Base-by-base conservation (phyloP, 1,284 basidiomycete genomes). In the Trichosporon inkin region DNA sequence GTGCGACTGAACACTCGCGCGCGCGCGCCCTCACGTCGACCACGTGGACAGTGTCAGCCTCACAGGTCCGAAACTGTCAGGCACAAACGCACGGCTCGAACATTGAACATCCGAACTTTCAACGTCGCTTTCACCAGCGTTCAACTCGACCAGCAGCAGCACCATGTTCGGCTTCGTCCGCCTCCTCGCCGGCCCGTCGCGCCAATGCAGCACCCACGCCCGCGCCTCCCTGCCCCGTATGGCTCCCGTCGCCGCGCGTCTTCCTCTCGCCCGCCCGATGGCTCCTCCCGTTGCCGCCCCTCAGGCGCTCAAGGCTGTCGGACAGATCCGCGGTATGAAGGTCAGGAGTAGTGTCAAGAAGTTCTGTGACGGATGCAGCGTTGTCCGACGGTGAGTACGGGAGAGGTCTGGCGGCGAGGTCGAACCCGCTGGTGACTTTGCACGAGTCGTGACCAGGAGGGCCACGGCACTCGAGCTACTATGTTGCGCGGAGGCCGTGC, bases 331-430 rank as follows among this genome's bases (percentile, higher is more conserved):
- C 67, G 92, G 92, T 40, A 96, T 97, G 90, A 99, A 98, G 83
- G 94, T 99, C 58, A 86, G 94, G 62, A 89, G 89, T 34, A 92
- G 91, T 8, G 90, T 98, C 68, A 97, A 96, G 81, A 82, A 85
- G 61, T 88, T 93, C 84, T 95, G 92, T 77, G 90, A 92, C 65
- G 90, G 90, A 13, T 95, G 92, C 79, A 86, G 83, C 65, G 80
- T 94, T 51, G 92, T 94, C 22, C 84, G 83, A 75, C 81, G 77
- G 76, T 77, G 62, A 66, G 75, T 68, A 47, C n/a, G n/a, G n/a
- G n/a, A n/a, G n/a, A n/a, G n/a, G n/a, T n/a, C n/a, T n/a, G n/a
- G n/a, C n/a, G n/a, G n/a, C n/a, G n/a, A n/a, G n/a, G n/a, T n/a
- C n/a, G n/a, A n/a, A n/a, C n/a, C n/a, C n/a, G n/a, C n/a, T n/a